Conservation (phyloP, 305 asterid species). For the Fraxinus dipetala region DNA sequence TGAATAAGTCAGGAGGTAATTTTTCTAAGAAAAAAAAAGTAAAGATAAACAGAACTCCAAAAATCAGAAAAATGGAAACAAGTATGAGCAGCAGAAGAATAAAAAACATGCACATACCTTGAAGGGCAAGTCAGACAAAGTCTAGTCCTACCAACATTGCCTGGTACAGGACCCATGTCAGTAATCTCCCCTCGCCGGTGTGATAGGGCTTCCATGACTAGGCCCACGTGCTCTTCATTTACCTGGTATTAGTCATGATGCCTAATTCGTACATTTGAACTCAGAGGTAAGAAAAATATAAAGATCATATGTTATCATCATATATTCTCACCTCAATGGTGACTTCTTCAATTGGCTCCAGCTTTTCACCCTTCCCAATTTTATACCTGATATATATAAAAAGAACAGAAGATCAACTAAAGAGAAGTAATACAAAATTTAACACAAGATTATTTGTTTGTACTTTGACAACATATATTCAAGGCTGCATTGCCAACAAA, state of each 20-base stretch:
- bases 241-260: conserved; percentile 47
- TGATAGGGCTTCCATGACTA: conserved; percentile 93
- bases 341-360: conserved; percentile 99
- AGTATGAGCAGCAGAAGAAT: conserved; percentile 16
- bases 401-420: not conserved
- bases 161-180: conserved; percentile 98
- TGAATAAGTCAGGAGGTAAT: not conserved
- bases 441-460: not conserved
- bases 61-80: conserved; percentile 14
- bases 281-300: conserved; percentile 18
- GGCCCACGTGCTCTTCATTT: conserved; percentile 94
- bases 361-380: conserved; percentile 64
- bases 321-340: conserved; percentile 71
- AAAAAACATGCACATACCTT: conserved; percentile 49
- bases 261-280: conserved; percentile 17
- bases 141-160: conserved; percentile 84
- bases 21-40: not conserved
- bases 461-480: not conserved
- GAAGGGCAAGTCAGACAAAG: conserved; percentile 92
- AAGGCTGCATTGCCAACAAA: not conserved
- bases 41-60: not conserved
- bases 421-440: not conserved
- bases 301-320: conserved; percentile 12
- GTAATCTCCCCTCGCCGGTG: conserved; percentile 87
- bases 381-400: conserved; percentile 65